Evolutionary conservation across 1,139 yeast species (phyloP).

Genomic region (Pichia cactophila): DNA sequence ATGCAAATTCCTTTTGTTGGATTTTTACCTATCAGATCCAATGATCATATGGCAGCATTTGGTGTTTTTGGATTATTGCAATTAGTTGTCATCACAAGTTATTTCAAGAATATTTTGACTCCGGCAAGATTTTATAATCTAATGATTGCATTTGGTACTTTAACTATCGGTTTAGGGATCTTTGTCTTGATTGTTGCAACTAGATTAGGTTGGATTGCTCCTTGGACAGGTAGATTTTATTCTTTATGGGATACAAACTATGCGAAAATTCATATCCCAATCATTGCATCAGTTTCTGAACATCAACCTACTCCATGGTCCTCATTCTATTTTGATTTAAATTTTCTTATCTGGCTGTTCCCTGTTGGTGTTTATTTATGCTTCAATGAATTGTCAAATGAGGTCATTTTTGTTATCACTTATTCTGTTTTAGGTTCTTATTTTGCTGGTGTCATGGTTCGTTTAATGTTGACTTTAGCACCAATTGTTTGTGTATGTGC

Average conservation of each 20-base stretch:
- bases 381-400: slow-evolving; percentile 84
- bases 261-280: slow-evolving; percentile 97
- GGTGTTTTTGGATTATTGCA: slow-evolving; percentile 96
- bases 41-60: slow-evolving; percentile 97
- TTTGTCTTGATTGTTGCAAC: slow-evolving; percentile 73
- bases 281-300: slow-evolving; percentile 97
- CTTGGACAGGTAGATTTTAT: slow-evolving; percentile 99
- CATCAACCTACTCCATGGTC: slow-evolving; percentile 99
- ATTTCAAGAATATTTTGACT: slow-evolving; percentile 67
- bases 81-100: slow-evolving; percentile 80
- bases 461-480: slow-evolving; percentile 93
- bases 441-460: slow-evolving; percentile 99
- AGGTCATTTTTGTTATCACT: slow-evolving; percentile 86
- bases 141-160: slow-evolving; percentile 45
- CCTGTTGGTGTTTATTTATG: slow-evolving; percentile 93
- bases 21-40: slow-evolving; percentile 90
- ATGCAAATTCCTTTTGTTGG: slow-evolving; percentile 99
- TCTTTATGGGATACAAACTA: slow-evolving; percentile 97
- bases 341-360: slow-evolving; percentile 92
- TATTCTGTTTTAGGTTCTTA: slow-evolving; percentile 89
- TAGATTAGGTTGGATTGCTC: slow-evolving; percentile 89
- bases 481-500: slow-evolving; percentile 91
- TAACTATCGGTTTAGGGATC: slow-evolving; percentile 56
- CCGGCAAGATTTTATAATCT: slow-evolving; percentile 69
- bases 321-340: slow-evolving; percentile 90